Conservation (phyloP, 441 rosid genomes). For the Jatropha podagrica region DNA sequence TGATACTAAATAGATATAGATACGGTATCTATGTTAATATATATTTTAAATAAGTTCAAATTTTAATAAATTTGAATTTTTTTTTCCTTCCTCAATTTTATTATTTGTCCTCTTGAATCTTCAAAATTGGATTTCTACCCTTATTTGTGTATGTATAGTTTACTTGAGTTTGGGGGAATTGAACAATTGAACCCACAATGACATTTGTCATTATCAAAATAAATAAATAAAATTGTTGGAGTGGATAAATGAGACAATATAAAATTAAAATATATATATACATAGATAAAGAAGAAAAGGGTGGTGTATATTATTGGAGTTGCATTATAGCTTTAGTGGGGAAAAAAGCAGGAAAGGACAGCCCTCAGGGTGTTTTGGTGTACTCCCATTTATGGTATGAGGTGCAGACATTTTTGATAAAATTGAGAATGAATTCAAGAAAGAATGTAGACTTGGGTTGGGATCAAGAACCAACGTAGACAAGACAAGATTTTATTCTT, state of each 20-base stretch:
- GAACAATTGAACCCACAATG: too few relatives aligned
- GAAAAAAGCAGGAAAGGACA: background rate
- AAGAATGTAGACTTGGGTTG: background rate
- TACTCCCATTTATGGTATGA: background rate
- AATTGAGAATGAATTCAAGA: background rate
- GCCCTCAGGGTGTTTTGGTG: background rate
- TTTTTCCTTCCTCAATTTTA: too few relatives aligned
- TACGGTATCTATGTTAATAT: too few relatives aligned
- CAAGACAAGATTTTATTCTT: constrained; percentile 15
- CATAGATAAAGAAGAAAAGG: background rate
- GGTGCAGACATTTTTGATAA: background rate
- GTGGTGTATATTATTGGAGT: background rate
- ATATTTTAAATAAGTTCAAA: too few relatives aligned
- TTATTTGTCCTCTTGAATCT: too few relatives aligned
- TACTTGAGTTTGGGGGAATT: too few relatives aligned
- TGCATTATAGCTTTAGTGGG: background rate
- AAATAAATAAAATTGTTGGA: too few relatives aligned
- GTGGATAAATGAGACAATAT: background rate
- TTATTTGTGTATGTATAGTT: too few relatives aligned
- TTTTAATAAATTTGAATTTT: too few relatives aligned
- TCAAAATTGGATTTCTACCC: too few relatives aligned
- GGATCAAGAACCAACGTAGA: background rate
- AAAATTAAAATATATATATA: background rate
- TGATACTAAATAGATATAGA: too few relatives aligned
- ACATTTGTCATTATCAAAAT: too few relatives aligned